A percentile compares a stretch with the other conserved stretches of the same genome.
phyloP scores from a whole-genome alignment of 352 stramenopile species.

The Plasmopara viticola region DNA sequence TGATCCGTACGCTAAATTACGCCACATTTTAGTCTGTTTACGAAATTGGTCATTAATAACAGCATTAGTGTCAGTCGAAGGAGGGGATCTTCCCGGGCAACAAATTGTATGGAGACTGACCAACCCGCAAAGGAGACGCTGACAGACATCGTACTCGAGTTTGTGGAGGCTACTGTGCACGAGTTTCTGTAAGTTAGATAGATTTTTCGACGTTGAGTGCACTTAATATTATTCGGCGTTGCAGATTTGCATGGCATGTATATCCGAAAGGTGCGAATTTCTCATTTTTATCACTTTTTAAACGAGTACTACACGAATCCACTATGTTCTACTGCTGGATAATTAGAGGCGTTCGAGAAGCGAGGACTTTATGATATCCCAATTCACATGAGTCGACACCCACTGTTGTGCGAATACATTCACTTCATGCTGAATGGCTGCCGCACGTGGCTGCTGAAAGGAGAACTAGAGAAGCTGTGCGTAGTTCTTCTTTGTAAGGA shows the following conservation, averaged over 20 bases:
- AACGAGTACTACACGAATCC: too few species aligned
- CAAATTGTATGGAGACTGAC: conserved; percentile 16
- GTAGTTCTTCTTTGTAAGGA: conserved; percentile 48
- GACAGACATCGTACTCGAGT: conserved; percentile 64
- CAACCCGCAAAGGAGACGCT: conserved; percentile 26
- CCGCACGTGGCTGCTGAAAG: conserved; percentile 44
- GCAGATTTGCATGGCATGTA: conserved; percentile 45
- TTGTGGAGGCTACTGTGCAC: conserved; percentile 63
- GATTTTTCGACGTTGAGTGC: background rate
- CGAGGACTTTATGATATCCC: conserved; percentile 67
- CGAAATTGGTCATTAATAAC: background rate
- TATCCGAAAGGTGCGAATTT: conserved; percentile 47
- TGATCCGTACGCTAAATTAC: conserved; percentile 78
- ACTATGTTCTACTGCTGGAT: background rate
- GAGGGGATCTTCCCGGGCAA: background rate
- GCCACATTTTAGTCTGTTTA: conserved; percentile 36
- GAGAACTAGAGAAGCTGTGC: conserved; percentile 63
- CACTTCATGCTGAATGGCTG: conserved; percentile 65
- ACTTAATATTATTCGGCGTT: background rate
- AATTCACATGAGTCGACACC: conserved; percentile 74
- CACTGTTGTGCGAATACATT: conserved; percentile 70
- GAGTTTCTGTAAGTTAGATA: conserved; percentile 63
- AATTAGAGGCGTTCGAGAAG: conserved; percentile 52
- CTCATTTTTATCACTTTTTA: background rate
- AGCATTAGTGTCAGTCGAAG: background rate